These are phyloP conservation scores for Cytospora leucostoma DNA, from an alignment of 2,329 filamentous ascomycete species.

Conservation along the genomic window DNA sequence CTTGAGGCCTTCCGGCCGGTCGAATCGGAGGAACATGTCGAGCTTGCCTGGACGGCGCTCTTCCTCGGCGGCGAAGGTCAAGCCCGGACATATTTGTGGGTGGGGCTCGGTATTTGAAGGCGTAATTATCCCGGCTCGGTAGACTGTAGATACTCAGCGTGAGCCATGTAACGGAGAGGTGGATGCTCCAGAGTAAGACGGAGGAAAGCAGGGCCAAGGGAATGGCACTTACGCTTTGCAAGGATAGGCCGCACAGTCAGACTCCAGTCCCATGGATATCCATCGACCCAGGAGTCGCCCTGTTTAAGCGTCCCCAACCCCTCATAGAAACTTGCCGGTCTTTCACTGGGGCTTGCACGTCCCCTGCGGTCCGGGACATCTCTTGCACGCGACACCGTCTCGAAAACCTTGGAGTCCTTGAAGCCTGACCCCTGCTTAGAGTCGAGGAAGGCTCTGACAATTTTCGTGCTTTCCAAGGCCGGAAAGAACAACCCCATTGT, in stretches of 20 bases:
- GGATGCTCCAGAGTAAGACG: neutral
- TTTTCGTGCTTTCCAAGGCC: slow-evolving; percentile 30
- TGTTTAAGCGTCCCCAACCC: slow-evolving; percentile 3
- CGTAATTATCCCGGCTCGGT: slow-evolving; percentile 47
- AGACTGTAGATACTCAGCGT: slow-evolving; percentile 37
- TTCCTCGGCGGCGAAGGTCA: slow-evolving; percentile 42
- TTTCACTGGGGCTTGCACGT: neutral
- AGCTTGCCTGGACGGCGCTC: slow-evolving; percentile 36
- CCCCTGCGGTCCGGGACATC: neutral
- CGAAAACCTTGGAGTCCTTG: slow-evolving; percentile 1
- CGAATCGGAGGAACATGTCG: slow-evolving; percentile 49
- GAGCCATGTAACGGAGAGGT: neutral
- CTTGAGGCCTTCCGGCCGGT: slow-evolving; percentile 24
- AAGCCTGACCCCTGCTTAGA: slow-evolving; percentile 7
- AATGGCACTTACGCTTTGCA: slow-evolving; percentile 6
- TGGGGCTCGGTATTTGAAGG: slow-evolving; percentile 34
- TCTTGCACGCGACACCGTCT: slow-evolving; percentile 1
- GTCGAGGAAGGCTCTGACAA: slow-evolving; percentile 3
- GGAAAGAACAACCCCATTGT: slow-evolving; percentile 44
- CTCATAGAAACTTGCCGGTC: slow-evolving; percentile 9
- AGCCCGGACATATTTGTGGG: slow-evolving; percentile 36
- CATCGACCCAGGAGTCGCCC: neutral
- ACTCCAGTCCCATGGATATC: slow-evolving; percentile 5
- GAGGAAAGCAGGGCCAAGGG: neutral
- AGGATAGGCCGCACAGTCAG: neutral